Base-by-base conservation (phyloP, 2,329 filamentous ascomycete species). In the Talaromyces verruculosus region DNA sequence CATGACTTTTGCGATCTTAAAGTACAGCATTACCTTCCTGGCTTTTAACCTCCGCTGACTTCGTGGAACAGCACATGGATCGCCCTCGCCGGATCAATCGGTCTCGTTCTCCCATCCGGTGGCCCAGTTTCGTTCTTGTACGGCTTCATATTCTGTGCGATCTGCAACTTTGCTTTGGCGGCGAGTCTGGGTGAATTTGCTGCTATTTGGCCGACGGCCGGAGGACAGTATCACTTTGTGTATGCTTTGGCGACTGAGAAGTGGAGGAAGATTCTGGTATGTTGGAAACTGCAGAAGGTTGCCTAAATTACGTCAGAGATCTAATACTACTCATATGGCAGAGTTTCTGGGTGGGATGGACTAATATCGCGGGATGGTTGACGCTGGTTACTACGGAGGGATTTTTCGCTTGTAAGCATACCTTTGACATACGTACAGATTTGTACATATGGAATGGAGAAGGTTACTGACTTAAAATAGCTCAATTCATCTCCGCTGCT, bases 21-120 rank as follows among this genome's bases (percentile, higher is more conserved):
- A 47, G 43, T 47, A 47, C 22, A 17, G 7, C n/a, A 22, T n/a
- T 22, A 3, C 19, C 19, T 13, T n/a, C 1, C 10, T 5, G 5
- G 13, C 5, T 22, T 3, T 22, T 4, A 11, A 47, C 2, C 43
- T 47, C 8, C 19, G n/a, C 43, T 47, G 8, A 47, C n/a, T 43
- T 43, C 10, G 13, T 13, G 10, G 5, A 3, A 19, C n/a, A 55
- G 51, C 33, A 55, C 51, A 30, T 55, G 51, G 51, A 55, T 55
- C 10, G 51, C 51, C 51, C 51, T 55, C 51, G 51, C 51, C 51
- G 51, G 51, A 33, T 55, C 51, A 10, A 55, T 55, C 25, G 51
- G 51, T 55, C 51, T 55, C n/a, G 51, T 55, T 30, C 51, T 55
- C 33, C 51, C 51, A 55, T 55, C 51, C 28, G 51, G 51, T 33